phyloP scores from a whole-genome alignment of 352 stramenopile genomes.

The Globisporangium sylvaticum region DNA sequence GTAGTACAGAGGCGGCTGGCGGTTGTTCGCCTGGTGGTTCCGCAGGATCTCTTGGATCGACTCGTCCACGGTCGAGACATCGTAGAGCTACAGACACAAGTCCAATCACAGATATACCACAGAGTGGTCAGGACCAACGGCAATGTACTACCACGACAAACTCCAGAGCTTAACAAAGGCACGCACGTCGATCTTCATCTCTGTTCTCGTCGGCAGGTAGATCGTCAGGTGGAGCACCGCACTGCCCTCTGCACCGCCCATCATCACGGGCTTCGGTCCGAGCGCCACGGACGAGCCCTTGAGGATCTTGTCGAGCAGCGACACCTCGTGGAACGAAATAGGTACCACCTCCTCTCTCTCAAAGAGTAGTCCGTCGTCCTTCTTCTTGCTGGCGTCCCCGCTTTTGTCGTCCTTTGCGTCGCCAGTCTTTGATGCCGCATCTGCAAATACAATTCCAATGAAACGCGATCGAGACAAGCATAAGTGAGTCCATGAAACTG shows the following conservation, averaged over 20 bases:
- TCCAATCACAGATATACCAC: neutral
- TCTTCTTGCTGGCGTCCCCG: conserved; percentile 13
- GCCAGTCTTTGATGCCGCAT: conserved; percentile 5
- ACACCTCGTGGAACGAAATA: conserved; percentile 65
- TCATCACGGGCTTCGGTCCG: conserved; percentile 51
- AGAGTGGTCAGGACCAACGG: neutral
- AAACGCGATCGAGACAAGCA: neutral
- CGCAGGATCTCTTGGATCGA: conserved; percentile 82
- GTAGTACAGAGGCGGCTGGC: conserved; percentile 75
- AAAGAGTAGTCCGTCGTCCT: conserved; percentile 61
- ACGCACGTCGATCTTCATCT: conserved; percentile 87
- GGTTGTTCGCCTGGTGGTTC: conserved; percentile 58
- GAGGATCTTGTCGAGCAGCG: conserved; percentile 73
- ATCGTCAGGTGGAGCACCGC: conserved; percentile 81
- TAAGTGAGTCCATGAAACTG: neutral
- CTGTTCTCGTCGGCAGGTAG: conserved; percentile 74
- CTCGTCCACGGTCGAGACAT: conserved; percentile 84
- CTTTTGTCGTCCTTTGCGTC: conserved; percentile 14
- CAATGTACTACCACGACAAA: neutral
- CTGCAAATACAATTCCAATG: neutral
- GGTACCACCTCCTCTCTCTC: conserved; percentile 60
- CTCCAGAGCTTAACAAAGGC: neutral
- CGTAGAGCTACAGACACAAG: conserved; percentile 56
- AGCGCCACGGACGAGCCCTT: conserved; percentile 49
- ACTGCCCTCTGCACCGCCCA: conserved; percentile 47